Evolutionary conservation across 2,329 filamentous ascomycete species (phyloP).

Genomic region (Monilinia aucupariae): DNA sequence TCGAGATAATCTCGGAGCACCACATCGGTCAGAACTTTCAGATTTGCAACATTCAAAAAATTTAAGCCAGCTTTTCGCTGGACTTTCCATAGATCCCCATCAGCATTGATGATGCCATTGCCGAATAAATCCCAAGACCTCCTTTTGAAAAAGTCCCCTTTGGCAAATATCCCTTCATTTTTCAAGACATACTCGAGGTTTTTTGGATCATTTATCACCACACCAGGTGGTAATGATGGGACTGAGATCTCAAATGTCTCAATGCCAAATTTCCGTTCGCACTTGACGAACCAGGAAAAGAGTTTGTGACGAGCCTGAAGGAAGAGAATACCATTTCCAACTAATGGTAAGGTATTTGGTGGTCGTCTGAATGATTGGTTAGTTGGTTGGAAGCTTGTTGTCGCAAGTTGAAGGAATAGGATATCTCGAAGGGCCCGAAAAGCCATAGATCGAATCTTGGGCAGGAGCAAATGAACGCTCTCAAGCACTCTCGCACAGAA

Average conservation of each 20-base stretch:
- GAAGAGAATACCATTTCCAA: conserved; percentile 58
- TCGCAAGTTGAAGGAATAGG: not conserved
- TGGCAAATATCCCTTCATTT: conserved; percentile 54
- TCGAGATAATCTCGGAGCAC: conserved; percentile 51
- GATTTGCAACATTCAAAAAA: conserved; percentile 54
- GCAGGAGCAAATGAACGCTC: not conserved
- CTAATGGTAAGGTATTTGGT: conserved; percentile 42
- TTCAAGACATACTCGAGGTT: conserved; percentile 60
- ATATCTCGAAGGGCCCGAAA: not conserved
- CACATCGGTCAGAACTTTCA: conserved; percentile 52
- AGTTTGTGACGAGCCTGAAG: conserved; percentile 54
- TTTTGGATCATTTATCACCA: conserved; percentile 56
- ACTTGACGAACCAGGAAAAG: conserved; percentile 57
- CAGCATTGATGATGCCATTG: conserved; percentile 61
- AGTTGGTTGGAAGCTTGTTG: not conserved
- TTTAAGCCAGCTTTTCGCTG: conserved; percentile 57
- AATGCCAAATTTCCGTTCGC: conserved; percentile 50
- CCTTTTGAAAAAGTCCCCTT: conserved; percentile 56
- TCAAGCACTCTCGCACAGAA: not conserved
- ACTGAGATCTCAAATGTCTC: conserved; percentile 60
- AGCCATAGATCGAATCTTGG: too few species aligned
- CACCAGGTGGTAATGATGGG: conserved; percentile 55
- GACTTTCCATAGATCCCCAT: conserved; percentile 57
- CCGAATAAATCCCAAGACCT: conserved; percentile 59
- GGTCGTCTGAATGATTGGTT: conserved; percentile 26